Base-by-base conservation (phyloP, 139 green algal genomes). In the Pleodorina starrii region DNA sequence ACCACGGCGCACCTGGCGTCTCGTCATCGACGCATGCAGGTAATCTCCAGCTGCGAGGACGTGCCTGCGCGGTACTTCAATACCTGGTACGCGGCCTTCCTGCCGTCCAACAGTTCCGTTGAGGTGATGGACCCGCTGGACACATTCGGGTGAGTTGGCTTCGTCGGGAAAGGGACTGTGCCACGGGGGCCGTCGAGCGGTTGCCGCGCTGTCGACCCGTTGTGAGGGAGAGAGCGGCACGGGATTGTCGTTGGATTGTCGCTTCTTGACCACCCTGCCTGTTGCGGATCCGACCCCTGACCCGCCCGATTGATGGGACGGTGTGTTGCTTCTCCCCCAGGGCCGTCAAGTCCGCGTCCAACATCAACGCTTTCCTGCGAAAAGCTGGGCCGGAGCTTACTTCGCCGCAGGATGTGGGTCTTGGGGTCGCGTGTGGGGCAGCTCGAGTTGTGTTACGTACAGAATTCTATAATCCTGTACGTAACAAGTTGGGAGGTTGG, bases 1-100 rank as follows among this genome's bases (percentile, higher is more conserved):
- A n/a, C n/a, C n/a, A n/a, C n/a, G n/a, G n/a, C n/a, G n/a, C n/a
- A n/a, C n/a, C n/a, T n/a, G n/a, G n/a, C n/a, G n/a, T n/a, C n/a
- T n/a, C n/a, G n/a, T n/a, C n/a, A n/a, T n/a, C n/a, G n/a, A n/a
- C n/a, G n/a, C n/a, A n/a, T n/a, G 3, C 63, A 92, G 88, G 80
- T 94, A 0, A 48, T 94, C 1, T 84, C 87, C 81, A 91, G 89
- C 81, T 92, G 85, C 25, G 91, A 94, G 89, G 91, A 94, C 73
- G 90, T 94, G 46, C 91, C 91, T 0, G 60, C 25, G 10, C 80
- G 91, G 17, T 89, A 89, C 80, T 94, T 88, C 51, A 74, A 54
- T 29, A 48, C n/a, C 60, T 94, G 88, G 87, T 82, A 92, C 46
- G 72, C 75, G 40, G 85, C 88, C 11, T 94, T 89, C 57, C 40